These are phyloP conservation scores for Tulasnella sp. DNA, from an alignment of 768 basidiomycete species.

Conservation along the genomic window DNA sequence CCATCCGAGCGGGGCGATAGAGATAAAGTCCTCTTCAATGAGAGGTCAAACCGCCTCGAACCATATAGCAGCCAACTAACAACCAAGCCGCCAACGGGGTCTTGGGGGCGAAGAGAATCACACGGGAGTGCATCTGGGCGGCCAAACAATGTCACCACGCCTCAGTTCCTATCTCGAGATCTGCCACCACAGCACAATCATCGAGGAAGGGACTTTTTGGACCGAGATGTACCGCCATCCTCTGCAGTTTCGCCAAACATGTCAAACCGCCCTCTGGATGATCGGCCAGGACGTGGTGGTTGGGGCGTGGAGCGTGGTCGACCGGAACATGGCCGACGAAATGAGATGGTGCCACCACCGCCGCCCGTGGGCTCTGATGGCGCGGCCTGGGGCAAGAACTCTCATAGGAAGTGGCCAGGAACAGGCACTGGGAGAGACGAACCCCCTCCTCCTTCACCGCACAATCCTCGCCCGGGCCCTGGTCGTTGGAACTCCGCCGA, in stretches of 20 bases:
- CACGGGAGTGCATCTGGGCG: background rate
- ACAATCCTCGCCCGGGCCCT: too few species aligned
- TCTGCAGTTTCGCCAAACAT: background rate
- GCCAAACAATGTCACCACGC: background rate
- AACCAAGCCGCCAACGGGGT: background rate
- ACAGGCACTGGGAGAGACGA: background rate
- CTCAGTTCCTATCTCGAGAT: background rate
- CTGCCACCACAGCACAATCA: background rate
- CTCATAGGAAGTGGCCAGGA: background rate
- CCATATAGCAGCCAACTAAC: conserved; percentile 44
- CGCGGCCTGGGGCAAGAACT: background rate
- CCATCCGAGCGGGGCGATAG: conserved; percentile 37
- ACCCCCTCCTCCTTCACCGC: too few species aligned
- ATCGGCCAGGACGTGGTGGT: too few species aligned
- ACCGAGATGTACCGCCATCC: background rate
- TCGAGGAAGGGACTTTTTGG: background rate
- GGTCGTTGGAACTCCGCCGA: too few species aligned
- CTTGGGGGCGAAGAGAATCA: background rate
- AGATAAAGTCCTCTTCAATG: conserved; percentile 68
- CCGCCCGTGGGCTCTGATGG: conserved; percentile 3
- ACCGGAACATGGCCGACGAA: background rate
- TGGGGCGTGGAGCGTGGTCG: too few species aligned
- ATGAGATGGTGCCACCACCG: background rate
- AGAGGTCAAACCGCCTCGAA: conserved; percentile 81
- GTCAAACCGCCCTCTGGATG: background rate